Evolutionary conservation across 2,329 filamentous ascomycete species (phyloP), one percentile per base, ranked within the genome.

Genomic region (Cytospora paraplurivora): DNA sequence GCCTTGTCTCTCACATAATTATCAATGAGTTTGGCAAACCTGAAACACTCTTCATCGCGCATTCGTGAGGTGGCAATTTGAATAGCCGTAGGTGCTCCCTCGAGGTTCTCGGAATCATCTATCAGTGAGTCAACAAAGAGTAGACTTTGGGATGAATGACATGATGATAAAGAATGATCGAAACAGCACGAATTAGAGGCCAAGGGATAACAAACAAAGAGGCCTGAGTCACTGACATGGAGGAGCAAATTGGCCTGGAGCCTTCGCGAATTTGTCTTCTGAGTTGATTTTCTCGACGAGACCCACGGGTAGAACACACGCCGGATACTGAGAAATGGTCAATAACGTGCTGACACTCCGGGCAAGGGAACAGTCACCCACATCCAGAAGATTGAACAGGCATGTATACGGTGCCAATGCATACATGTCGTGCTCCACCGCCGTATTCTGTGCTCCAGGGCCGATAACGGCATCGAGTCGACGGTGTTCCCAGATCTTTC

Each of bases 31-130:
- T 50, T 63, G 8, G 64, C 66, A 37, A 68, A 57, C 1, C 60
- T 66, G 21, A 68, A 49, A 50, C 66, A 67, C 41, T 68, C 66
- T 17, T 68, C 67, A 27, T 68, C 64, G 6, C 67, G 64, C 67
- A 68, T 66, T 17, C 49, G 44, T 7, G 57, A 66, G 2, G 67
- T 67, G 21, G 64, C 62, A 1, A 68, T 27, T 44, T 68, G 67
- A 5, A 67, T 55, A 12, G 67, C 53, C 7, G 60, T 64, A 3
- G 67, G 67, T 3, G 64, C 66, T 12, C 62, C 66, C 15, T 67
- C 57, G 10, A 67, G 44, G 7, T 47, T 62, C 7, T 52, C 57
- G 12, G 64, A 59, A 3, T 60, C 49, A 21, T 67, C 66, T 66
- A 32, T 34, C 12, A 1, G 21, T 15, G 15, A 10, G 54, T 62